Evolutionary conservation across 768 basidiomycete species (phyloP).

Genomic region (Podaxis carcinomalis): DNA sequence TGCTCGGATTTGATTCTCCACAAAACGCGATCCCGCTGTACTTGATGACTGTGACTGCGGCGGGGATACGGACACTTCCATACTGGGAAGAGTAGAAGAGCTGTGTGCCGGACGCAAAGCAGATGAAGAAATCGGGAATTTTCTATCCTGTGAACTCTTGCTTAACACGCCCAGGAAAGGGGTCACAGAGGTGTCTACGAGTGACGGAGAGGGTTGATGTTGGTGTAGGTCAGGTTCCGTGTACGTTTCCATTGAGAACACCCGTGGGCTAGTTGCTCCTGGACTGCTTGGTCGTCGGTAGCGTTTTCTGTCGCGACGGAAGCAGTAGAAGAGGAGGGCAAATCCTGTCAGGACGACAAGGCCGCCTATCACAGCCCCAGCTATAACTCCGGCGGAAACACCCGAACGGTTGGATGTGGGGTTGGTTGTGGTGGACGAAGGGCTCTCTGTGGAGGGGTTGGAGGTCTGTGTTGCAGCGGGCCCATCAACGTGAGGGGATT

Average conservation of each 20-base stretch:
- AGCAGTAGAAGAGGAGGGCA: constrained; percentile 1
- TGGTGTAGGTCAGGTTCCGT: neutral
- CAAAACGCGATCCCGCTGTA: constrained; percentile 8
- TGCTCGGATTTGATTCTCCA: constrained; percentile 19
- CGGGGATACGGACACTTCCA: neutral
- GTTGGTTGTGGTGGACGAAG: neutral
- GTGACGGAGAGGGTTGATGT: neutral
- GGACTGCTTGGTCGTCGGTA: neutral
- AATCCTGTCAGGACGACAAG: constrained; percentile 2
- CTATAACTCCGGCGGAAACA: neutral
- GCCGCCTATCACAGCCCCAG: constrained; percentile 6
- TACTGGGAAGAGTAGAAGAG: neutral
- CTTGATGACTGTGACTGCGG: neutral
- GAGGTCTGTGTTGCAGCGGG: neutral
- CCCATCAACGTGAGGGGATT: neutral
- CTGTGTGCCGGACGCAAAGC: neutral
- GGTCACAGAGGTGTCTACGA: neutral
- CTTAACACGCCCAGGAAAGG: too few relatives aligned
- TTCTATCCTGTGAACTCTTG: neutral
- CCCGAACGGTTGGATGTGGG: neutral
- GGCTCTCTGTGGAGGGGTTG: neutral
- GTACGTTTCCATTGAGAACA: neutral
- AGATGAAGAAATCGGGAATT: neutral
- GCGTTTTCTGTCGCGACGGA: constrained; percentile 1
- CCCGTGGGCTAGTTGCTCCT: neutral